These are phyloP conservation scores for Trichoderma aggressivum DNA, from an alignment of 2,329 filamentous ascomycete genomes.

Conservation along the genomic window DNA sequence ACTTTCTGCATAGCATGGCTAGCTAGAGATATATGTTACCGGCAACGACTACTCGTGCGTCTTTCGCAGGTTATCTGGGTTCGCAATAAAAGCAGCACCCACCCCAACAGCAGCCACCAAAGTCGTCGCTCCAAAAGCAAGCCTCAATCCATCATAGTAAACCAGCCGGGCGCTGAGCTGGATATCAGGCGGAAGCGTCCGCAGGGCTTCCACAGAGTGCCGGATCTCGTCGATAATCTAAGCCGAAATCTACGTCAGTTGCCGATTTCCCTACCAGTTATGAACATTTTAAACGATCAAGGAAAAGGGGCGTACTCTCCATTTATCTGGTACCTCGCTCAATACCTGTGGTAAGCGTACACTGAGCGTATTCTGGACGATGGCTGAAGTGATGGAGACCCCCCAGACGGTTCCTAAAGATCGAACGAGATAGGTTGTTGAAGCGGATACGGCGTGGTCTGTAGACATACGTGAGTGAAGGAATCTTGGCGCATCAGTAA, in stretches of 20 bases:
- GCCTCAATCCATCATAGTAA: constrained; percentile 57
- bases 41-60: constrained; percentile 21
- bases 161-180: constrained; percentile 55
- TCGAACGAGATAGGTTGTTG: constrained; percentile 61
- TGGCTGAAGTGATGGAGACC: constrained; percentile 59
- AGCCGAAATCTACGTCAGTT: constrained; percentile 22
- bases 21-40: background rate
- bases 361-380: constrained; percentile 60
- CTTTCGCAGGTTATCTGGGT: constrained; percentile 31
- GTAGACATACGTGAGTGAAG: background rate
- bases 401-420: constrained; percentile 63
- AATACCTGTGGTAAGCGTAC: constrained; percentile 51
- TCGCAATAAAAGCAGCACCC: constrained; percentile 31
- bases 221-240: constrained; percentile 61
- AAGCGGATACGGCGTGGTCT: constrained; percentile 61
- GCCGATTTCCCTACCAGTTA: background rate
- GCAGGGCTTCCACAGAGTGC: constrained; percentile 53
- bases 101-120: constrained; percentile 47
- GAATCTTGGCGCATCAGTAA: background rate
- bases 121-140: constrained; percentile 55
- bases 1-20: background rate
- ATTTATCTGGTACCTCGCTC: constrained; percentile 54
- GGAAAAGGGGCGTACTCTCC: constrained; percentile 44
- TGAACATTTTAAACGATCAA: background rate
- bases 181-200: constrained; percentile 52